Evolutionary conservation across 2,329 filamentous ascomycete genomes (phyloP).

Genomic region (Stachybotrys chlorohalonatus): DNA sequence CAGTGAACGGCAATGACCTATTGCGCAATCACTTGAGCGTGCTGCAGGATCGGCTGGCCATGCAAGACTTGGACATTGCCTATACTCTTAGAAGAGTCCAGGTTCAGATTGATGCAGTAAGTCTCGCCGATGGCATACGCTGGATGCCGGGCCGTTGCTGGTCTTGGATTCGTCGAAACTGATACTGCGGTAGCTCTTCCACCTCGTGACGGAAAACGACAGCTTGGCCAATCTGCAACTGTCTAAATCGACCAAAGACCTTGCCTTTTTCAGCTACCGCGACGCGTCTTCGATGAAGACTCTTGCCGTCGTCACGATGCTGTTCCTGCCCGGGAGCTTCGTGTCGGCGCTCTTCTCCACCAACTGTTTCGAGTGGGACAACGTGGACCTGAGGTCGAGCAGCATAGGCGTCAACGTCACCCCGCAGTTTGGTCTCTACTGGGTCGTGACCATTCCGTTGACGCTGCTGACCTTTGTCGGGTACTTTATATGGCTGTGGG

Average conservation of each 20-base stretch:
- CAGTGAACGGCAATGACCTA: slow-evolving; percentile 7
- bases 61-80: slow-evolving; percentile 25
- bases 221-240: slow-evolving; percentile 21
- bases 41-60: slow-evolving; percentile 20
- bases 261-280: slow-evolving; percentile 25
- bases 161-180: background rate
- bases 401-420: slow-evolving; percentile 19
- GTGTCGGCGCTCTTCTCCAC: slow-evolving; percentile 32
- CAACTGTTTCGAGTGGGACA: slow-evolving; percentile 22
- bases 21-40: slow-evolving; percentile 17
- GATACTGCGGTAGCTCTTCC: slow-evolving; percentile 20
- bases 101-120: slow-evolving; percentile 29
- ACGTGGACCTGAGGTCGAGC: slow-evolving; percentile 7
- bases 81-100: slow-evolving; percentile 26
- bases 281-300: slow-evolving; percentile 35
- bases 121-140: slow-evolving; percentile 4
- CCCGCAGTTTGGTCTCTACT: slow-evolving; percentile 30
- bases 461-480: slow-evolving; percentile 24
- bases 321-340: slow-evolving; percentile 32
- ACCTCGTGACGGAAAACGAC: slow-evolving; percentile 28
- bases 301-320: slow-evolving; percentile 31
- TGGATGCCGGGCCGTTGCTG: too few relatives aligned
- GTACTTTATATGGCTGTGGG: slow-evolving; percentile 23
- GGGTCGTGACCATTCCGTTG: slow-evolving; percentile 29
- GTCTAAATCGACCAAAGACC: slow-evolving; percentile 17